Evolutionary conservation across 2,329 filamentous ascomycete genomes (phyloP).

Genomic region (Calonectria hawksworthii): DNA sequence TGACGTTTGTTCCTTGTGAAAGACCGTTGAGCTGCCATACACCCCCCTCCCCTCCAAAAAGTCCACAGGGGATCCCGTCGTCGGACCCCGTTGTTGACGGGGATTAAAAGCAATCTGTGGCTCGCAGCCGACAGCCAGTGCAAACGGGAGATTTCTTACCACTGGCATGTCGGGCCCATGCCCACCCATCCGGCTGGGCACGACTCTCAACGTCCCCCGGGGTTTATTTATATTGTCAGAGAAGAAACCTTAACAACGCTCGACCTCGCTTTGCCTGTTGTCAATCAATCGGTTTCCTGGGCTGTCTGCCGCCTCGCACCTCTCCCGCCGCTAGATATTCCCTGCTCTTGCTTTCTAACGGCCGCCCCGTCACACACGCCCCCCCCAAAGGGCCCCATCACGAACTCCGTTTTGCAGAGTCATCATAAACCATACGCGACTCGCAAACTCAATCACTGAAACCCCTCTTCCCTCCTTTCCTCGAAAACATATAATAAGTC

Average conservation of each 20-base stretch:
- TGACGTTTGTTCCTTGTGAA: slow-evolving; percentile 29
- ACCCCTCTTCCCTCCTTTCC: background rate
- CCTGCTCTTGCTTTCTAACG: slow-evolving; percentile 39
- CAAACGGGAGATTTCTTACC: slow-evolving; percentile 35
- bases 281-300: slow-evolving; percentile 41
- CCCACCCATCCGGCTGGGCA: slow-evolving; percentile 27
- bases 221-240: slow-evolving; percentile 34
- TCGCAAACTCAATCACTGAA: slow-evolving; percentile 14
- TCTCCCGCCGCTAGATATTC: slow-evolving; percentile 42
- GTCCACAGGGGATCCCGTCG: slow-evolving; percentile 38
- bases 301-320: slow-evolving; percentile 42
- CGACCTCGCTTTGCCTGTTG: slow-evolving; percentile 39
- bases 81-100: slow-evolving; percentile 35
- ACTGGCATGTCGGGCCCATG: slow-evolving; percentile 46
- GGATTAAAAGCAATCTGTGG: slow-evolving; percentile 40
- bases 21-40: slow-evolving; percentile 33
- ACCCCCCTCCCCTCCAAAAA: slow-evolving; percentile 37
- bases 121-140: slow-evolving; percentile 34
- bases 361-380: slow-evolving; percentile 33
- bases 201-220: slow-evolving; percentile 37
- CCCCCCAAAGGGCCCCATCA: slow-evolving; percentile 24
- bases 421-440: slow-evolving; percentile 40
- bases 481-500: slow-evolving; percentile 26
- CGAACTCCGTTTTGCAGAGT: slow-evolving; percentile 36
- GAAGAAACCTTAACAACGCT: slow-evolving; percentile 38